Evolutionary conservation across 179 eudicot species (phyloP), one percentile per base, ranked within the genome.

Genomic region (Spergularia azorica): DNA sequence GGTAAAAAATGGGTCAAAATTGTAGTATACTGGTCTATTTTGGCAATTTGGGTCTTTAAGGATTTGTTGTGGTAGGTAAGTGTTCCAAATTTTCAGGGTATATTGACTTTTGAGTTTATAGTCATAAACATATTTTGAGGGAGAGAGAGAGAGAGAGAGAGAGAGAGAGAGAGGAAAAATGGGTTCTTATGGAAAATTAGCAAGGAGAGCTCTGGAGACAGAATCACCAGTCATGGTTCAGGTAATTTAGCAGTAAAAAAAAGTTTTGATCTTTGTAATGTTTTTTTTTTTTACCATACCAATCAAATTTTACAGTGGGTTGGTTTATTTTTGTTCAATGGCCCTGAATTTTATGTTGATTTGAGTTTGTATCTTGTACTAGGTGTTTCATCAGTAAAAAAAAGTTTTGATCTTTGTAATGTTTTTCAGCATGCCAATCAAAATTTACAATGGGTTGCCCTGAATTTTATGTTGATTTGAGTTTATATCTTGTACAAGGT

Each of bases 211-310:
- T 70, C 60, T 95, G 82, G 84, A 77, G 71, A 95, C 99, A 66
- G 92, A 95, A 46, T 78, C 96, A 65, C 98, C 99, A 3, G 94
- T 95, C 56, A 95, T 95, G 99, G 98, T 95, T 88, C 86, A 91
- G 98, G 99, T 95, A 82, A 39, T 2, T 63, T 0, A 20, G 68
- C n/a, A 20, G 48, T 48, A 17, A 48, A 50, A 12, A 36, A 43
- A 66, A 41, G 52, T 41, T 66, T 20, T 65, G 36, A 46, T 48
- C 60, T 71, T 57, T 79, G 18, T 63, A 5, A 4, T 74, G 70
- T 73, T 46, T 50, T 16, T 1, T 26, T 26, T 26, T 26, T 65
- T 39, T 32, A 41, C 16, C 17, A 71, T 71, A 68, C 67, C 64
- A 68, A 74, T 62, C 32, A 60, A 36, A 39, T 43, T 13, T n/a